Base-by-base conservation (phyloP, 805 yeast species). In the Starmerella khaoyaiensis region DNA sequence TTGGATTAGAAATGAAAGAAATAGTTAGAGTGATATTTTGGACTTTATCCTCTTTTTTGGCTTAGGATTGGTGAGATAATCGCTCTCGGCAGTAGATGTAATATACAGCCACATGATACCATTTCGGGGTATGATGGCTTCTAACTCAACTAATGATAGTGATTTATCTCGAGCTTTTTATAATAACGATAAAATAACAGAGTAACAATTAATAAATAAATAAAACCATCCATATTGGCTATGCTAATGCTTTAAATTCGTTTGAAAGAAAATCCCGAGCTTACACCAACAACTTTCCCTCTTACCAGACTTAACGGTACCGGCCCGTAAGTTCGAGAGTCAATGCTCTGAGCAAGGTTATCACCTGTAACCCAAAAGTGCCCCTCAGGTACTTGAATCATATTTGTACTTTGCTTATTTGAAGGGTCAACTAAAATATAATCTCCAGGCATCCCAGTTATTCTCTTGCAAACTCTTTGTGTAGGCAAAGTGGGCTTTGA, bases 301-400 rank as follows among this genome's bases (percentile, higher is more conserved):
- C 76, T 75, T 3, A 90, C 75, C 27, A 90, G 61, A 0, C 76
- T 97, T 74, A 83, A 65, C 2, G 98, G 97, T 24, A 90, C 61
- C n/a, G 77, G 82, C 26, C 86, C 80, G 54, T 90, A 90, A 0
- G 82, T 72, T 47, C 98, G 64, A 4, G 95, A 82, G 52, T 90
- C 99, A 33, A 86, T 62, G 16, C 94, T 81, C 47, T 77, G 83
- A 20, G 82, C 69, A 40, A 87, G 59, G 53, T 90, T 90, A 53
- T 90, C 99, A 2, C 99, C 99, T 0, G 96, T 83, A 3, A 86
- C 77, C 97, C 97, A 90, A 33, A 82, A 80, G 58, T 90, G 98
- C 2, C 98, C 98, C 47, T 76, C 72, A 1, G 98, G 98, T 0
- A 90, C 86, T 39, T 63, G 65, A 7, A 87, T 74, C 56, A 65